phyloP scores from a whole-genome alignment of 2,329 filamentous ascomycete genomes.

The Raffaelea arxii region DNA sequence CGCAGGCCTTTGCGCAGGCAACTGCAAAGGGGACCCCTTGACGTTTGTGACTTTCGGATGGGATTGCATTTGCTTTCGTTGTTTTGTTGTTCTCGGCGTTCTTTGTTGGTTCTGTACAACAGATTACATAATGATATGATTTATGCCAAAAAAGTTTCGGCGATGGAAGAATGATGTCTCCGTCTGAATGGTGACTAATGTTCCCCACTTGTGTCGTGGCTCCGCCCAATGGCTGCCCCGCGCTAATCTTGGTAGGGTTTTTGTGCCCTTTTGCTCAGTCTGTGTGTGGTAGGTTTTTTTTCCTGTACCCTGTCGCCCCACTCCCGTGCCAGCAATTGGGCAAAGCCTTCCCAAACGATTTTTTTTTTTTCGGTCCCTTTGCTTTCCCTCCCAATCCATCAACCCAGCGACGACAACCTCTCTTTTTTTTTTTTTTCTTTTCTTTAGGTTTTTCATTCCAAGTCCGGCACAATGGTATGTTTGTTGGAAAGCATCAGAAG shows the following conservation, averaged over 20 bases:
- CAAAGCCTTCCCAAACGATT: too few relatives aligned
- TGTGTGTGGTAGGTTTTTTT: background rate
- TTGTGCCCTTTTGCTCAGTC: constrained; percentile 24
- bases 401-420: constrained; percentile 11
- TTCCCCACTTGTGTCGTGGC: too few relatives aligned
- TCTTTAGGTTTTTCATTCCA: constrained; percentile 33
- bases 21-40: too few relatives aligned
- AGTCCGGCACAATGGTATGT: constrained; percentile 43
- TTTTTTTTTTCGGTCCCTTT: constrained; percentile 7
- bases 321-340: background rate
- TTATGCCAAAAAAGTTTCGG: too few relatives aligned
- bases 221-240: background rate
- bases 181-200: too few relatives aligned
- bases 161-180: too few relatives aligned
- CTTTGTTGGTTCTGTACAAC: too few relatives aligned
- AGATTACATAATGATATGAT: too few relatives aligned
- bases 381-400: constrained; percentile 1
- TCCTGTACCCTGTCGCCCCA: constrained; percentile 5
- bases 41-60: too few relatives aligned
- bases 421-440: constrained; percentile 2
- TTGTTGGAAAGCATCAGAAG: constrained; percentile 14
- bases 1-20: too few relatives aligned
- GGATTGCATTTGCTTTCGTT: background rate
- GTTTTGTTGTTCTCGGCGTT: background rate
- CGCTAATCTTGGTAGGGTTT: constrained; percentile 27